Conservation (phyloP, 225 moss, liverwort and hornwort species). For the Marchantia paleacea region DNA sequence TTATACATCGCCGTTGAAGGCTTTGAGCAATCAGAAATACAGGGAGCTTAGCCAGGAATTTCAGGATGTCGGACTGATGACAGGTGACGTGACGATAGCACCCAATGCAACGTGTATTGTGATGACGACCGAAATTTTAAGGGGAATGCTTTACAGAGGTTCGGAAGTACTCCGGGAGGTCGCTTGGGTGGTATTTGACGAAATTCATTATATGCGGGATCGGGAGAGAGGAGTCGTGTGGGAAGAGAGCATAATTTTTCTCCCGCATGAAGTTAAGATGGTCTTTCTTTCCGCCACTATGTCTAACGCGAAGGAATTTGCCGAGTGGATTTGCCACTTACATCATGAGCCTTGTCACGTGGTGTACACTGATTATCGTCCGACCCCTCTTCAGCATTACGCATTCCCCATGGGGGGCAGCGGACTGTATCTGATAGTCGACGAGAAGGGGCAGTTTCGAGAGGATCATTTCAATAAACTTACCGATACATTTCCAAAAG, state of each 20-base stretch:
- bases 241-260: constrained; percentile 72
- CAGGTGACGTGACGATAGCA: constrained; percentile 79
- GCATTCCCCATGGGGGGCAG: constrained; percentile 51
- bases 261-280: constrained; percentile 64
- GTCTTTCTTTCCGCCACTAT: constrained; percentile 57
- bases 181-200: constrained; percentile 60
- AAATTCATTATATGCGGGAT: constrained; percentile 61
- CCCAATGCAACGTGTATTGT: constrained; percentile 83
- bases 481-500: constrained; percentile 59
- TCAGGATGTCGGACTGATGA: constrained; percentile 87
- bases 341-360: constrained; percentile 53
- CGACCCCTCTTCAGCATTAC: constrained; percentile 55
- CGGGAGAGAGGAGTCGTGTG: constrained; percentile 58
- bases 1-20: constrained; percentile 93
- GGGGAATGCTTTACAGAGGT: constrained; percentile 54
- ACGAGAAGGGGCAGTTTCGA: constrained; percentile 61
- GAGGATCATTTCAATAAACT: constrained; percentile 78
- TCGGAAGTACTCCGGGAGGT: constrained; percentile 56
- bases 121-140: constrained; percentile 55
- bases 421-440: constrained; percentile 49
- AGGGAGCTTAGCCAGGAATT: constrained; percentile 91
- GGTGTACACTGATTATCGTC: constrained; percentile 54
- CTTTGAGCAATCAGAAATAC: constrained; percentile 90
- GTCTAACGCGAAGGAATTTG: constrained; percentile 57
- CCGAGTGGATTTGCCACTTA: constrained; percentile 54